Conservation (phyloP, 306 rosid species). For the Medicago arabica region DNA sequence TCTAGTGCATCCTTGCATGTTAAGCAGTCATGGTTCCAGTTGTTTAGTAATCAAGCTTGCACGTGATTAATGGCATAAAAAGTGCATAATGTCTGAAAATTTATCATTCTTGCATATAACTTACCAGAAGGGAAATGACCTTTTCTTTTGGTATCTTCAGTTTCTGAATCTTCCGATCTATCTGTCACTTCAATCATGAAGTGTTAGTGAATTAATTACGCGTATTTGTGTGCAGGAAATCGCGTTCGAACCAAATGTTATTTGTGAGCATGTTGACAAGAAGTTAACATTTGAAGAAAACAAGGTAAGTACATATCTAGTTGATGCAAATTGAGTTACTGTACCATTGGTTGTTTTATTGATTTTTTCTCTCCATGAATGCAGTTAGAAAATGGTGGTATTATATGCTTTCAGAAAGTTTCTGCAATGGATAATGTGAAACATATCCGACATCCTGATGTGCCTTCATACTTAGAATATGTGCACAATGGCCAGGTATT, state of each 20-base stretch:
- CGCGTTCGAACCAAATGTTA: neutral
- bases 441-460: neutral
- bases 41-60: neutral
- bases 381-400: neutral
- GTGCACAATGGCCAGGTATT: neutral
- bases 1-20: neutral
- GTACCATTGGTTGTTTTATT: neutral
- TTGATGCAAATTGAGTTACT: neutral
- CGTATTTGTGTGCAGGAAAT: slow-evolving; percentile 1
- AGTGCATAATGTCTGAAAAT: neutral
- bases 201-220: neutral
- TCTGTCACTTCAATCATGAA: neutral
- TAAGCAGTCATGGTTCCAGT: neutral
- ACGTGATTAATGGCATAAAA: neutral
- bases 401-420: slow-evolving; percentile 4
- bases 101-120: neutral
- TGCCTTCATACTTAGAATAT: neutral
- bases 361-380: neutral
- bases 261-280: neutral
- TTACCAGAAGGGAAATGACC: neutral
- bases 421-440: neutral
- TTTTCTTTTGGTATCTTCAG: neutral
- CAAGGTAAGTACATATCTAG: neutral
- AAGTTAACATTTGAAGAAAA: neutral
- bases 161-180: neutral